Evolutionary conservation across 352 stramenopile genomes (phyloP).

Genomic region (Plasmopara halstedii): DNA sequence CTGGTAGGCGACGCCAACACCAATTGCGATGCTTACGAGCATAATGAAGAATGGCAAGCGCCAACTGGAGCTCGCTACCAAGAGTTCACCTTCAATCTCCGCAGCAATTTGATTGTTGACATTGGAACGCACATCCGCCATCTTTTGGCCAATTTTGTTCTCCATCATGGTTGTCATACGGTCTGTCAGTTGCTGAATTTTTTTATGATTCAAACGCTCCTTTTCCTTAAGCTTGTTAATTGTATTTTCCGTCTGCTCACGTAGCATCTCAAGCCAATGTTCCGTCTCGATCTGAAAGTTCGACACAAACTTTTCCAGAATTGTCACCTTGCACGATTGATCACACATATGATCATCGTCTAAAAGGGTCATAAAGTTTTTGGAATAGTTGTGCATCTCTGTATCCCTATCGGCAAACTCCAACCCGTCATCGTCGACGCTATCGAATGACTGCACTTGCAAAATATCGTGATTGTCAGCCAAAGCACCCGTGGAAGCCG

Average conservation of each 20-base stretch:
- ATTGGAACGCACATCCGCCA: constrained; percentile 47
- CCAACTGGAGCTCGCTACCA: constrained; percentile 58
- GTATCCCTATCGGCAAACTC: constrained; percentile 54
- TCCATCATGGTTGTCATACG: constrained; percentile 70
- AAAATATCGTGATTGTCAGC: constrained; percentile 83
- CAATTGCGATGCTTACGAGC: constrained; percentile 46
- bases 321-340: constrained; percentile 73
- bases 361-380: constrained; percentile 65
- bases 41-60: constrained; percentile 76
- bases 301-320: constrained; percentile 70
- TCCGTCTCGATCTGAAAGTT: constrained; percentile 81
- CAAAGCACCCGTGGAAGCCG: constrained; percentile 64
- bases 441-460: constrained; percentile 53
- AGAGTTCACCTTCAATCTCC: constrained; percentile 61
- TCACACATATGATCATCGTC: constrained; percentile 45
- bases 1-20: constrained; percentile 61
- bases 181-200: constrained; percentile 62
- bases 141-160: constrained; percentile 61
- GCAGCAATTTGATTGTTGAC: constrained; percentile 63
- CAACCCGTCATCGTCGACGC: constrained; percentile 49
- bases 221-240: constrained; percentile 67
- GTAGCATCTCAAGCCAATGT: constrained; percentile 78
- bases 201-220: constrained; percentile 59
- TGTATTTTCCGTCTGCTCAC: constrained; percentile 70
- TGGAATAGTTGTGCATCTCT: constrained; percentile 81